A percentile compares a stretch with the other conserved stretches of the same genome.
phyloP scores from a whole-genome alignment of 768 basidiomycete genomes.

The Filobasidium floriforme region DNA sequence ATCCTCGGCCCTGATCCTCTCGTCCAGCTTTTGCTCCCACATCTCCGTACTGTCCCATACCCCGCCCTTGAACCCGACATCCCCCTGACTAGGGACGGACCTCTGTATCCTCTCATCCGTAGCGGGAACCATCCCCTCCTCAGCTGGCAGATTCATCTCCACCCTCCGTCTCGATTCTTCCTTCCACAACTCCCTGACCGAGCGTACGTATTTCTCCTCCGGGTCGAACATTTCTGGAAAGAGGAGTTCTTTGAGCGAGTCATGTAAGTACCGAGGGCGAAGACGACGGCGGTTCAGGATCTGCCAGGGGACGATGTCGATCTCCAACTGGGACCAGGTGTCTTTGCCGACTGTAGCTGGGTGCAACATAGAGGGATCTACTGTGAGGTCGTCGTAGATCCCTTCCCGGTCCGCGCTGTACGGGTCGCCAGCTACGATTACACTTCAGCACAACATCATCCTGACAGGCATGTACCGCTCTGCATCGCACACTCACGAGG shows the following conservation, averaged over 20 bases:
- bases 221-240: conserved; percentile 49
- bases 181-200: conserved; percentile 92
- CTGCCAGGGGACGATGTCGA: conserved; percentile 71
- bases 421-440: conserved; percentile 35
- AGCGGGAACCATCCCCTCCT: conserved; percentile 65
- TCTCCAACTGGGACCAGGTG: conserved; percentile 56
- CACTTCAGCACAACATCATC: neutral
- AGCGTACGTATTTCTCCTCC: conserved; percentile 67
- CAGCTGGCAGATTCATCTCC: conserved; percentile 61
- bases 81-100: conserved; percentile 48
- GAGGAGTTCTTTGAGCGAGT: conserved; percentile 58
- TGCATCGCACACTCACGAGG: conserved; percentile 40
- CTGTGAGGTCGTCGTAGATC: conserved; percentile 38
- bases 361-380: conserved; percentile 36
- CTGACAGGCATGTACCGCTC: neutral
- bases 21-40: conserved; percentile 66
- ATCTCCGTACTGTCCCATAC: conserved; percentile 52
- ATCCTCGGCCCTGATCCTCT: conserved; percentile 51
- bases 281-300: conserved; percentile 76
- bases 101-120: conserved; percentile 46
- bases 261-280: conserved; percentile 59
- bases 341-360: conserved; percentile 37
- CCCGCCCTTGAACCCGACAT: conserved; percentile 60
- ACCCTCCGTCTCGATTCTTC: conserved; percentile 75
- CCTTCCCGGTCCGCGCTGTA: conserved; percentile 26